phyloP scores from a whole-genome alignment of 805 yeast genomes.

The Candida khao-thaluensis region DNA sequence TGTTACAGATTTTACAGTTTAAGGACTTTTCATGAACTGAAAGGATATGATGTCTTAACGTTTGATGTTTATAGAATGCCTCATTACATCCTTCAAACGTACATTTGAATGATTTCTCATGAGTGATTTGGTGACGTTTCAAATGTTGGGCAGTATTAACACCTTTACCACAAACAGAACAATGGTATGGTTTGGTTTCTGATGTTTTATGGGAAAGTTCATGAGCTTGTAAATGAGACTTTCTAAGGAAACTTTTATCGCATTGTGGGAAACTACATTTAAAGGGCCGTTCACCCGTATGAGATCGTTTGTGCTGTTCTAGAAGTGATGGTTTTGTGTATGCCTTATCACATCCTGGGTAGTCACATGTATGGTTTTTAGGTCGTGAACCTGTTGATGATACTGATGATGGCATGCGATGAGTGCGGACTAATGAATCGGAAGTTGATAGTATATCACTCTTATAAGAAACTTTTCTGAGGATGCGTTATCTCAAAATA shows the following conservation, averaged over 20 bases:
- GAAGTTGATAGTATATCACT: no score
- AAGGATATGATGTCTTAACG: slow-evolving; percentile 68
- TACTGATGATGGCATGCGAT: slow-evolving; percentile 8
- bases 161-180: slow-evolving; percentile 79
- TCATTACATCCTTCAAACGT: slow-evolving; percentile 60
- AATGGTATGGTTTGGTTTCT: slow-evolving; percentile 65
- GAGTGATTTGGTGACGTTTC: slow-evolving; percentile 79
- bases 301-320: slow-evolving; percentile 78
- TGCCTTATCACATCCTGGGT: slow-evolving; percentile 67
- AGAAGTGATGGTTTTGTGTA: slow-evolving; percentile 80
- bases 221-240: slow-evolving; percentile 81
- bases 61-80: slow-evolving; percentile 71
- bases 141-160: slow-evolving; percentile 78
- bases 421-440: no score
- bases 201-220: slow-evolving; percentile 54
- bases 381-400: slow-evolving; percentile 22
- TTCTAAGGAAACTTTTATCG: slow-evolving; percentile 63
- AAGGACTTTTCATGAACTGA: slow-evolving; percentile 59
- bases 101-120: slow-evolving; percentile 64
- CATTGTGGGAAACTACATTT: slow-evolving; percentile 58
- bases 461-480: no score
- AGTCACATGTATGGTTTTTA: slow-evolving; percentile 63
- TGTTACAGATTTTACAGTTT: slow-evolving; percentile 62
- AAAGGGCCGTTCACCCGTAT: slow-evolving; percentile 78
- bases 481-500: no score